Evolutionary conservation across 163 green algal genomes (phyloP), one percentile per base, ranked within the genome.

Genomic region (Chlamydomonas reinhardtii): DNA sequence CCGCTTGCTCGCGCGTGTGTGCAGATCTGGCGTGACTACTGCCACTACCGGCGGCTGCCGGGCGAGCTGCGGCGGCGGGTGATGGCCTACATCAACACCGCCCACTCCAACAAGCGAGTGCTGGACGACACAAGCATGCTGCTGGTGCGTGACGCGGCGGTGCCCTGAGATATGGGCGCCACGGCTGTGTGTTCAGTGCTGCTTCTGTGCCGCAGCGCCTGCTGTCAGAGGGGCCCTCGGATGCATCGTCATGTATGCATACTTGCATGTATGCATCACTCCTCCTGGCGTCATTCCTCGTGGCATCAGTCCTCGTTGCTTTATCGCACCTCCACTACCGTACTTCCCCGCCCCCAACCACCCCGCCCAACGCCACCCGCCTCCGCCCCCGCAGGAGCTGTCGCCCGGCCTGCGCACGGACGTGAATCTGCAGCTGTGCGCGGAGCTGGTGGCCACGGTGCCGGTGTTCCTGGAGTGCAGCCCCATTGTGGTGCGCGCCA

Each of bases 381-480:
- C 65, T 9, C 20, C 69, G 1, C 69, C 9, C 25, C 8, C 66
- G 14, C 84, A 84, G 84, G 84, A 89, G 74, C 76, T 89, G 37
- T 84, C 84, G 22, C 84, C 84, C n/a, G 75, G 74, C 39, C 71
- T 89, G 35, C 84, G 84, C 56, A 85, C 76, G 20, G 84, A 89
- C 76, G 73, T 89, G 31, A 78, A 85, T 48, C 56, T 89, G 84
- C 84, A 89, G 65, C 70, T 89, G 59, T 85, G 75, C 31, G 70
- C 84, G 4, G 84, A 89, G 84, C 76, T 89, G 76, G 84, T 89
- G 76, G 76, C 69, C 37, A 85, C 74, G 9, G 76, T 89, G 76
- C 84, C 84, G 4, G 70, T 89, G 34, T 79, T 89, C 52, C 76
- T 82, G 31, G 76, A 81, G 69, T 81, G 76, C 68, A 74, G 54